Conservation (phyloP, 2,329 filamentous ascomycete genomes). For the Phialocephala subalpina region DNA sequence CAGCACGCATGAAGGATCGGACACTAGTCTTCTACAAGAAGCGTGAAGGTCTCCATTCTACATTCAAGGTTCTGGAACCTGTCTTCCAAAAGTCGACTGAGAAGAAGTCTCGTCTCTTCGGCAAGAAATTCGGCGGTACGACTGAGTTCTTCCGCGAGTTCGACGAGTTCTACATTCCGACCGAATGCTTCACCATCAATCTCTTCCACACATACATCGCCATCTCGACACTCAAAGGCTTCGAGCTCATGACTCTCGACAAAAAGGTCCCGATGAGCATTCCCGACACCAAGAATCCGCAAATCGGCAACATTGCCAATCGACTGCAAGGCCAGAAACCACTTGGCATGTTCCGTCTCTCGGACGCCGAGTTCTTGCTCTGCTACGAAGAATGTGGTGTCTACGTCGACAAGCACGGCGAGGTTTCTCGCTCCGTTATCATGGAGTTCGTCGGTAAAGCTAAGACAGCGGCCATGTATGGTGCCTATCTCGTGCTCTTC, state of each 20-base stretch:
- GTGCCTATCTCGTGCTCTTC: constrained; percentile 90
- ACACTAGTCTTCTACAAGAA: constrained; percentile 97
- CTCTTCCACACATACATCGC: constrained; percentile 95
- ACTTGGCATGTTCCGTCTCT: constrained; percentile 95
- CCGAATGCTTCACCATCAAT: constrained; percentile 94
- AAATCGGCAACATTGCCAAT: constrained; percentile 84
- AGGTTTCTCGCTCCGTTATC: constrained; percentile 90
- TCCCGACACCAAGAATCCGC: constrained; percentile 81
- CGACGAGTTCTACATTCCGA: constrained; percentile 97
- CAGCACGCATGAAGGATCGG: constrained; percentile 95
- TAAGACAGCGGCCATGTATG: constrained; percentile 85
- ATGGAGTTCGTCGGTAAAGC: constrained; percentile 99
- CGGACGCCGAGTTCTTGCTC: constrained; percentile 89
- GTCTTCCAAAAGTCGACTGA: constrained; percentile 93
- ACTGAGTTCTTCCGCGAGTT: constrained; percentile 98
- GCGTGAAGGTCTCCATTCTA: constrained; percentile 88
- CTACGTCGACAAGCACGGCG: constrained; percentile 97
- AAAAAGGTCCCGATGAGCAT: constrained; percentile 97
- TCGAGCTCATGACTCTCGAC: constrained; percentile 95
- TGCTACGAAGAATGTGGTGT: constrained; percentile 97
- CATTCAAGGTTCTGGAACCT: constrained; percentile 96
- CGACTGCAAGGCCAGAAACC: constrained; percentile 86
- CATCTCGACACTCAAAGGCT: constrained; percentile 88
- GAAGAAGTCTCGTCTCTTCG: constrained; percentile 76
- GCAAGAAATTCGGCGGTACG: constrained; percentile 66